phyloP scores from a whole-genome alignment of 768 basidiomycete genomes.

The Agrocybe pediades region DNA sequence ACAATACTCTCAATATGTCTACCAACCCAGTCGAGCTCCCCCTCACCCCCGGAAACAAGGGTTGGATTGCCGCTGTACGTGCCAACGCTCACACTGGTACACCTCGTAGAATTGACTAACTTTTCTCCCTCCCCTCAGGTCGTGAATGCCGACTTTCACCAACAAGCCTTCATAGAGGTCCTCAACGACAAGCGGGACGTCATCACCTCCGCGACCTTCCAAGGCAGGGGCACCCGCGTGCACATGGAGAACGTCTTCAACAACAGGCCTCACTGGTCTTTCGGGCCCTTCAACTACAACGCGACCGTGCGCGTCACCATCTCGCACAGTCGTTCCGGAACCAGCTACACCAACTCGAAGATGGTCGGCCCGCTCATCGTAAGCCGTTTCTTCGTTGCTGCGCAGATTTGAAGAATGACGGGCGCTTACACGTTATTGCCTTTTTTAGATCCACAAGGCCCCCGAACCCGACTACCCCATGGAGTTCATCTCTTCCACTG shows the following conservation, averaged over 20 bases:
- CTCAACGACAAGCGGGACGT: background rate
- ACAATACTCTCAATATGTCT: background rate
- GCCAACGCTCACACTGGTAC: background rate
- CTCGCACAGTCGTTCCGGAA: background rate
- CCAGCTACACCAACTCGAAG: background rate
- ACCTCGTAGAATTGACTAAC: too few relatives aligned
- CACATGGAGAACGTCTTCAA: background rate
- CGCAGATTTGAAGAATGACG: background rate
- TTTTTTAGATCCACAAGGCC: slow-evolving; percentile 1
- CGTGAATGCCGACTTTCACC: background rate
- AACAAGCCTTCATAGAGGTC: background rate
- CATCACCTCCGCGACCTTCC: background rate
- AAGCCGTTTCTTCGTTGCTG: background rate
- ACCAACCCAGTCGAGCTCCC: background rate
- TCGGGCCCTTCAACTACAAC: slow-evolving; percentile 3
- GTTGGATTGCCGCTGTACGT: background rate
- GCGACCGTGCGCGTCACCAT: background rate
- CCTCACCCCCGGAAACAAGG: background rate
- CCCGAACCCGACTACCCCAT: slow-evolving; percentile 6
- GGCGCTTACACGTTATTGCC: too few relatives aligned
- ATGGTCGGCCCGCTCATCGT: slow-evolving; percentile 4
- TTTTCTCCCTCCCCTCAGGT: background rate
- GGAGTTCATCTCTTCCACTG: background rate
- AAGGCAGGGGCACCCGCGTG: background rate
- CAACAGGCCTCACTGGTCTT: slow-evolving; percentile 5